A percentile compares a stretch with the other conserved stretches of the same genome.
These are phyloP conservation scores for Saksenaea vasiformis DNA, from an alignment of 371 early-diverging fungal genomes.

Conservation along the genomic window DNA sequence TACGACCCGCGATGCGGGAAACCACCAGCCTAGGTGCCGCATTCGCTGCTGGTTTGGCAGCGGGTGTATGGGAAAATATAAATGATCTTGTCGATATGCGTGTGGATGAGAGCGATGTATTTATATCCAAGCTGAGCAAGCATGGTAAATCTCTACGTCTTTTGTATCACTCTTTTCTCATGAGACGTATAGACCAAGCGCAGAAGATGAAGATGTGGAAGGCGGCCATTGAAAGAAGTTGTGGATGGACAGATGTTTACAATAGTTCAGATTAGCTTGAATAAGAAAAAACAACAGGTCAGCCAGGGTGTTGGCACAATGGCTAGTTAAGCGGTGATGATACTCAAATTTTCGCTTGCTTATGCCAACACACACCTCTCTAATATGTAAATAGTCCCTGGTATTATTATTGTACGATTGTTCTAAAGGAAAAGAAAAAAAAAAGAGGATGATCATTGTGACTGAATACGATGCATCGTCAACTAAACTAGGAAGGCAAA, in stretches of 20 bases:
- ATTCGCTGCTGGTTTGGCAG: conserved; percentile 86
- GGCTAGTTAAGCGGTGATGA: too few relatives aligned
- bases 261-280: conserved; percentile 10
- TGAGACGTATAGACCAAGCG: not conserved
- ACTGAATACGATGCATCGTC: not conserved
- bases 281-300: not conserved
- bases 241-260: conserved; percentile 23
- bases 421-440: not conserved
- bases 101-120: conserved; percentile 37
- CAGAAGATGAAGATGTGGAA: conserved; percentile 20
- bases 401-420: too few relatives aligned
- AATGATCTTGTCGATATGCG: conserved; percentile 35
- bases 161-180: not conserved
- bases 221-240: conserved; percentile 22
- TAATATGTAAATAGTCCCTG: too few relatives aligned
- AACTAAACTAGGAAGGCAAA: not conserved
- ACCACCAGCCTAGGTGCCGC: conserved; percentile 95
- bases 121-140: conserved; percentile 44
- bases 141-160: conserved; percentile 28
- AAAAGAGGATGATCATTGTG: not conserved
- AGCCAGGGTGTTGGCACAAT: not conserved
- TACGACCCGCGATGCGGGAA: conserved; percentile 88
- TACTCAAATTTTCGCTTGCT: too few relatives aligned
- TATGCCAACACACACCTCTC: too few relatives aligned
- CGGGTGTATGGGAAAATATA: conserved; percentile 71